Evolutionary conservation across 495 filamentous ascomycete genomes (phyloP).

Genomic region (Aspergillus baeticus): DNA sequence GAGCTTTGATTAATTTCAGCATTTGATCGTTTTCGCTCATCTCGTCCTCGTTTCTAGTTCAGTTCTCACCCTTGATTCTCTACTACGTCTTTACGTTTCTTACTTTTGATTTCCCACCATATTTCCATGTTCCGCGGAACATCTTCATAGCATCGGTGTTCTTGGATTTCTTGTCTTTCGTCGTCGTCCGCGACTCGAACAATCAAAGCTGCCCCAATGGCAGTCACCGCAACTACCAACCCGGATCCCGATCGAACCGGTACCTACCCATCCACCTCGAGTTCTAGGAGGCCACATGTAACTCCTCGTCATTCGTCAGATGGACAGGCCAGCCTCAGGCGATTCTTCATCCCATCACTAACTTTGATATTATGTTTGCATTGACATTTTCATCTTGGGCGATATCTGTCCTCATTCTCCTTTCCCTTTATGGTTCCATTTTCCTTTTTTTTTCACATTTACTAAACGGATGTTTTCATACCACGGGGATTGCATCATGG

Average conservation of each 20-base stretch:
- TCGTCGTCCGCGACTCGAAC: not conserved
- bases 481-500: slow-evolving; percentile 17
- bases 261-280: not conserved
- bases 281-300: slow-evolving; percentile 4
- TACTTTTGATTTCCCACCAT: slow-evolving; percentile 14
- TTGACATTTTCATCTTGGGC: slow-evolving; percentile 14
- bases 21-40: slow-evolving; percentile 11
- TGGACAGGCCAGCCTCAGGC: not conserved
- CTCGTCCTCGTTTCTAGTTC: not conserved
- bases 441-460: slow-evolving; percentile 1
- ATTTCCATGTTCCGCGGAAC: slow-evolving; percentile 20
- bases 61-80: not conserved
- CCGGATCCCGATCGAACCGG: not conserved
- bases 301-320: not conserved
- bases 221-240: not conserved
- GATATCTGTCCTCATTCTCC: not conserved
- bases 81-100: slow-evolving; percentile 6
- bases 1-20: slow-evolving; percentile 2
- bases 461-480: slow-evolving; percentile 16
- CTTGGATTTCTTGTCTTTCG: slow-evolving; percentile 11
- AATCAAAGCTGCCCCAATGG: slow-evolving; percentile 6
- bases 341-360: not conserved
- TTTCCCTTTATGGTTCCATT: slow-evolving; percentile 12
- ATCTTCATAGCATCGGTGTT: slow-evolving; percentile 23
- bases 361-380: not conserved